Evolutionary conservation across 2,329 filamentous ascomycete species (phyloP), one percentile per base, ranked within the genome.

Genomic region (Diplodia sapinea): DNA sequence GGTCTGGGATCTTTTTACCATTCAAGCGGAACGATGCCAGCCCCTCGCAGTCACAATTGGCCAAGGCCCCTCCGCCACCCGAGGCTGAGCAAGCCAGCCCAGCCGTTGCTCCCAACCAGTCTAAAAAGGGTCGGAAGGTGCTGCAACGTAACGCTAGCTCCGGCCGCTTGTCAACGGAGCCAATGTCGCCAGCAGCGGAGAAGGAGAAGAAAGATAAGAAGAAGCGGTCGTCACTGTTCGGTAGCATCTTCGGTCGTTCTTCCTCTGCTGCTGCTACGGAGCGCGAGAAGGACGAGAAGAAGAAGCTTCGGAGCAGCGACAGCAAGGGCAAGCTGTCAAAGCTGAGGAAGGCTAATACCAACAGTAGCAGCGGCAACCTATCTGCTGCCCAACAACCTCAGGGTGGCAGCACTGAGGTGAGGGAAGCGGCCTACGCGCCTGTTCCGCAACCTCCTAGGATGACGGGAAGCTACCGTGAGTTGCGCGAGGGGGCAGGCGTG

Each of bases 161-260:
- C 38, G 47, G 65, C 11, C 43, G 65, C 55, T 54, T 47, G 9
- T 23, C 20, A 43, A 54, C 20, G 31, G 13, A 12, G 65, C 36
- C 47, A 36, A 29, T 9, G 2, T n/a, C n/a, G 9, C 7, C 43
- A 3, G 38, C 23, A 26, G 52, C 17, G 17, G 50, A 56, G n/a
- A 52, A 52, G 43, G 43, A 47, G 15, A 50, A 56, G 50, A 47
- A 68, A 6, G 38, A 73, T 62, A 79, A 78, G 71, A 83, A 82
- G 70, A 82, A 82, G 66, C 76, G 82, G 40, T 82, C 83, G 57
- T 83, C 82, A 1, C 72, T 76, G 3, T 70, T 84, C 12, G 80
- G 81, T 4, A 79, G 76, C 40, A 69, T 84, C 1, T 83, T 84
- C 65, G 75, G 78, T 36, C 75, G 81, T 38, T 68, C 66, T 2